A percentile compares a stretch with the other conserved stretches of the same genome.
These are phyloP conservation scores for Delonix regia DNA, from an alignment of 306 rosid species.

Conservation along the genomic window DNA sequence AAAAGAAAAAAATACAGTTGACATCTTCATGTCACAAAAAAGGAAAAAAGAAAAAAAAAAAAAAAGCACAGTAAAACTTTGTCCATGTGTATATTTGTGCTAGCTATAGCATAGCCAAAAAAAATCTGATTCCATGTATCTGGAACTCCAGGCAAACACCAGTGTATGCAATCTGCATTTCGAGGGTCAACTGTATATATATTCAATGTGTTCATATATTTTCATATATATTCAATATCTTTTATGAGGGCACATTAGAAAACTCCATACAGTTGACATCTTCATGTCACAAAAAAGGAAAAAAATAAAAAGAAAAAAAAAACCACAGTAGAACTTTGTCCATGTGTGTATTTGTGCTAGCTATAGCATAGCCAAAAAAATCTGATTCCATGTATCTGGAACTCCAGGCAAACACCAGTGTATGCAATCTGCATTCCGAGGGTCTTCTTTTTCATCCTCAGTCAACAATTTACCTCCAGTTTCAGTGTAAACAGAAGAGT, in stretches of 20 bases:
- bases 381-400: slow-evolving; percentile 93
- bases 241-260: no score
- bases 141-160: slow-evolving; percentile 97
- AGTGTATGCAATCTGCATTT: slow-evolving; percentile 93
- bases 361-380: slow-evolving; percentile 79
- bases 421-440: slow-evolving; percentile 86
- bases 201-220: no score
- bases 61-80: neutral
- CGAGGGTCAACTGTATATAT: no score
- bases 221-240: no score
- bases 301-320: neutral
- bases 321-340: neutral
- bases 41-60: neutral
- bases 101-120: slow-evolving; percentile 71
- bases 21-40: slow-evolving; percentile 37
- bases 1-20: no score
- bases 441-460: slow-evolving; percentile 62
- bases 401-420: slow-evolving; percentile 99
- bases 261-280: slow-evolving; percentile 40
- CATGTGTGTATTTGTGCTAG: neutral
- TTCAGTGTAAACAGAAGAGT: slow-evolving; percentile 78
- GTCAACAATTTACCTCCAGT: slow-evolving; percentile 67
- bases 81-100: neutral
- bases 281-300: slow-evolving; percentile 19
- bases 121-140: slow-evolving; percentile 93